Evolutionary conservation across 495 filamentous ascomycete species (phyloP).

Genomic region (Filosporella fistucella): DNA sequence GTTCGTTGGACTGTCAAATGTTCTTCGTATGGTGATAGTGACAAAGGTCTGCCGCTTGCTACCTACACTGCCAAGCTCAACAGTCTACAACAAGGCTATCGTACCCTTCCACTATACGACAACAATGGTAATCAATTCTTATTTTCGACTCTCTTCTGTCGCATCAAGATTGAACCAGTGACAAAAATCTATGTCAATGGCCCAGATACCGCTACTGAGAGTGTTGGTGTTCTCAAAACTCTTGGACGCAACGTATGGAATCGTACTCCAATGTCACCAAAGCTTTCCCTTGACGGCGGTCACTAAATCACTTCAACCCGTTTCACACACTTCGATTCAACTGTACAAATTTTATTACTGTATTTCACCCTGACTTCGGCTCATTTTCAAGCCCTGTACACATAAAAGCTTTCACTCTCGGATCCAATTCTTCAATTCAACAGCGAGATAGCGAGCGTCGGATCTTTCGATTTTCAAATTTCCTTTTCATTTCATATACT

Average conservation of each 20-base stretch:
- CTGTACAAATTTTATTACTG: conserved; percentile 20
- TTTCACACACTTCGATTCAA: conserved; percentile 11
- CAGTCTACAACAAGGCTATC: conserved; percentile 90
- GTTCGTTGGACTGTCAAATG: conserved; percentile 90
- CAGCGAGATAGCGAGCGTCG: conserved; percentile 1
- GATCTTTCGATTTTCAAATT: conserved; percentile 1
- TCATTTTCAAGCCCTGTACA: conserved; percentile 10
- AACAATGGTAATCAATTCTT: conserved; percentile 84
- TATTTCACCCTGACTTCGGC: conserved; percentile 12
- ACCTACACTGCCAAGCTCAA: conserved; percentile 89
- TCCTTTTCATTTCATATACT: conserved; percentile 3
- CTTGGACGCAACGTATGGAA: conserved; percentile 45
- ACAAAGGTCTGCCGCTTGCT: conserved; percentile 63
- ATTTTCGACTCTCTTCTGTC: conserved; percentile 92
- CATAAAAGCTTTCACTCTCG: conserved; percentile 14
- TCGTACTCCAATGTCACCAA: conserved; percentile 26
- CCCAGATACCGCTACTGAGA: conserved; percentile 24
- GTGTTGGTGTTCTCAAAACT: conserved; percentile 40
- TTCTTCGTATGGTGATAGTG: conserved; percentile 62
- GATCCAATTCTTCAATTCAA: conserved; percentile 1
- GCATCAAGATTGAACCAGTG: conserved; percentile 63
- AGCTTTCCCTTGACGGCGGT: conserved; percentile 12
- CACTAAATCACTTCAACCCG: neutral
- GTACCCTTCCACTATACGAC: conserved; percentile 91
- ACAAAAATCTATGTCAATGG: conserved; percentile 46